Base-by-base conservation (phyloP, 164 flowering plant genomes). In the Stephania yunnanensis region DNA sequence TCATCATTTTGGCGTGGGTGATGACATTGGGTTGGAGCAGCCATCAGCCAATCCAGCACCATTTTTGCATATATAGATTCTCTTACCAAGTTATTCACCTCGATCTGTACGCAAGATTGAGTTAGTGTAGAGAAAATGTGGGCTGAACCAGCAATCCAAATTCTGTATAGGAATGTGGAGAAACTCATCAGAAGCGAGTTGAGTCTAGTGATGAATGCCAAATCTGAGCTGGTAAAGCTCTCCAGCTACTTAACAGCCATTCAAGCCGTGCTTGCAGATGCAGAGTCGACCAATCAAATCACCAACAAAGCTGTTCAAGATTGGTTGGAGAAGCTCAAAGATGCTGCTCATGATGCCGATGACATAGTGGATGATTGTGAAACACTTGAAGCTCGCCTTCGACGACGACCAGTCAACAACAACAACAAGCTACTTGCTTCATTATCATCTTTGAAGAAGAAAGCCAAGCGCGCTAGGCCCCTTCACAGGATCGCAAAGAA, bases 341-440 rank as follows among this genome's bases (percentile, higher is more conserved):
- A 30, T 4, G 68, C 15, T 53, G 44, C 74, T 55, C 36, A 72
- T 72, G 74, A 72, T 36, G 61, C 61, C 19, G 73, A 71, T 46
- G 73, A 71, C 22, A 22, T 71, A 10, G 11, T 71, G 42, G 44
- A 50, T 71, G 73, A 71, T 22, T 71, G 73, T 64, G 2, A 42
- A 48, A 48, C 10, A 11, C 45, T 10, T 50, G 55, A 10, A 48
- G 19, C 9, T 61, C 42, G 8, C 13, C 15, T 8, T 36, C 71
- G 3, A 69, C 50, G 10, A 6, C 22, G n/a, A n/a, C n/a, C 36
- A 31, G 36, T 31, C 36, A 31, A 31, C 36, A 31, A 3, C 36
- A 31, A 31, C 36, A 31, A 31, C 36, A 31, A 71, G 61, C 64
- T 71, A 50, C 25, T 7, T 45, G 44, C 53, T 70, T 36, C 45